These are phyloP conservation scores for Xylaria cubensis DNA, from an alignment of 495 filamentous ascomycete genomes.

Conservation along the genomic window DNA sequence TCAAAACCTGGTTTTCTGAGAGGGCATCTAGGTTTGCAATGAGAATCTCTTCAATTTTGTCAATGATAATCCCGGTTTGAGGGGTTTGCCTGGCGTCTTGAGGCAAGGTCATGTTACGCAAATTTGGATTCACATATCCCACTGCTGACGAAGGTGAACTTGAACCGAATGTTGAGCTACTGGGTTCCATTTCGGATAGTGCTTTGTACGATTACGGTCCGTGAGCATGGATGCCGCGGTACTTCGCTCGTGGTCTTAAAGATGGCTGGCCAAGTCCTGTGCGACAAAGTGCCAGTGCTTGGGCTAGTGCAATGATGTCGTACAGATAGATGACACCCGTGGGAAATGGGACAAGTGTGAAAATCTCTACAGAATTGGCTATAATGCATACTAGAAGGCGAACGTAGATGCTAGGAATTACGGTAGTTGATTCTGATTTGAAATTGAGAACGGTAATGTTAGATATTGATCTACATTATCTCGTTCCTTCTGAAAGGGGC, in stretches of 20 bases:
- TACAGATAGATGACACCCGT: background rate
- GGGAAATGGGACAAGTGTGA: background rate
- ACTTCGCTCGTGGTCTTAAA: background rate
- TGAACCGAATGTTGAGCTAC: background rate
- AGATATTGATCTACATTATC: background rate
- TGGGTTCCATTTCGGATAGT: background rate
- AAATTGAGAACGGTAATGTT: background rate
- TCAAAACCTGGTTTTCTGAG: constrained; percentile 48
- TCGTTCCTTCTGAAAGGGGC: background rate
- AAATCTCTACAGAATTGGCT: background rate
- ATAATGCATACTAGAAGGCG: background rate
- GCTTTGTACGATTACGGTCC: background rate
- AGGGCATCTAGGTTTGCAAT: constrained; percentile 57
- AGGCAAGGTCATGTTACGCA: constrained; percentile 5
- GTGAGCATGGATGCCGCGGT: background rate
- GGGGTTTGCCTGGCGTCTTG: constrained; percentile 16
- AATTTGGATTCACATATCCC: background rate
- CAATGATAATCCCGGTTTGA: constrained; percentile 45
- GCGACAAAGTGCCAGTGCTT: background rate
- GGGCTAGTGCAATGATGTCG: background rate
- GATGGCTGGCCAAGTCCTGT: background rate
- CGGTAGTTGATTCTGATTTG: background rate
- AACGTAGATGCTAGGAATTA: background rate
- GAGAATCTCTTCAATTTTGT: constrained; percentile 60
- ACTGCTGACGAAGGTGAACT: background rate